Percentiles rank a stretch among this genome's conserved stretches.
Conservation (phyloP, 495 filamentous ascomycete genomes). For the Annulohypoxylon bovei region DNA sequence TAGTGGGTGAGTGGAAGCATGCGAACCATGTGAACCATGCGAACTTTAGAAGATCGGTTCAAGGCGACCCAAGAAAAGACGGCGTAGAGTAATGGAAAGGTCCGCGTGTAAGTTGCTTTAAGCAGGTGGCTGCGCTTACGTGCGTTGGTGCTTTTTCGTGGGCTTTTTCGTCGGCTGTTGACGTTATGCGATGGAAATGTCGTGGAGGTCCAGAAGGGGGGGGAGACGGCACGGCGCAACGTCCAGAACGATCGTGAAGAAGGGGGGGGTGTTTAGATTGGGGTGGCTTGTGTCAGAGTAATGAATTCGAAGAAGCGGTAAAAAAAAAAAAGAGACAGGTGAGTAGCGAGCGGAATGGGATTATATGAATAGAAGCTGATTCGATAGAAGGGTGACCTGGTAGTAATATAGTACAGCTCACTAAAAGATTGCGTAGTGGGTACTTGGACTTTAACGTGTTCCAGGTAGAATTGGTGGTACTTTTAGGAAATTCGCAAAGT, state of each 20-base stretch:
- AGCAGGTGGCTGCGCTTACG: slow-evolving; percentile 16
- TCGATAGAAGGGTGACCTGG: slow-evolving; percentile 39
- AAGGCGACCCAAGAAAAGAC: slow-evolving; percentile 10
- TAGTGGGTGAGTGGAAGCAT: slow-evolving; percentile 25
- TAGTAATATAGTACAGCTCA: slow-evolving; percentile 46
- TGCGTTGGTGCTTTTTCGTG: slow-evolving; percentile 28
- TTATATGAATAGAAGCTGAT: slow-evolving; percentile 44
- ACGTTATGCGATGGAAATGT: slow-evolving; percentile 38
- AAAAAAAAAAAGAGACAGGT: slow-evolving; percentile 27
- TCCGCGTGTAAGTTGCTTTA: slow-evolving; percentile 31
- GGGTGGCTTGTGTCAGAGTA: slow-evolving; percentile 40
- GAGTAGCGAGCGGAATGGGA: slow-evolving; percentile 40
- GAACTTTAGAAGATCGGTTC: slow-evolving; percentile 17
- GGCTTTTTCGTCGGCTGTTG: slow-evolving; percentile 31
- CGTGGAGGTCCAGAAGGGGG: slow-evolving; percentile 33
- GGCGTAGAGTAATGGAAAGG: slow-evolving; percentile 19
- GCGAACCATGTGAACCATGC: slow-evolving; percentile 28
- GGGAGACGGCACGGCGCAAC: slow-evolving; percentile 38
- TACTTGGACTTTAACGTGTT: slow-evolving; percentile 44
- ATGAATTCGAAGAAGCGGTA: slow-evolving; percentile 39
- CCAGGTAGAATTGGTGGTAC: slow-evolving; percentile 45
- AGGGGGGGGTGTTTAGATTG: slow-evolving; percentile 27
- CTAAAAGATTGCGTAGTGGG: slow-evolving; percentile 45
- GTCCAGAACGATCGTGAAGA: slow-evolving; percentile 44
- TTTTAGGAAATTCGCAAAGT: slow-evolving; percentile 28